phyloP scores from a whole-genome alignment of 208 protist genomes.

The Trypanosomatidae sp. region DNA sequence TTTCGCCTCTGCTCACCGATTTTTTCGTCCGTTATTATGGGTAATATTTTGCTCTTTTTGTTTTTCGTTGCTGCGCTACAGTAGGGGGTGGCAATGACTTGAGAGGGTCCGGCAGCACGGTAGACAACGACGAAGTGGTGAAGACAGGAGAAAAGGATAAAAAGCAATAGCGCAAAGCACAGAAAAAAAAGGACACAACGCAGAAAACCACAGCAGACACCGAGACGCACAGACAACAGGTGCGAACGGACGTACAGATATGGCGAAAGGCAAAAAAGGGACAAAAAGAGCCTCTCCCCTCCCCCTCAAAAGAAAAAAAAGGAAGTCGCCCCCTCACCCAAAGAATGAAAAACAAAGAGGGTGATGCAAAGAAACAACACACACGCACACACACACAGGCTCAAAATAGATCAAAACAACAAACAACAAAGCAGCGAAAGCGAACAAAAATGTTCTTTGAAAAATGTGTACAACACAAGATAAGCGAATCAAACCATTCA shows the following conservation, averaged over 20 bases:
- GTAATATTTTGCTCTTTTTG: neutral
- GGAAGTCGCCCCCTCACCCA: neutral
- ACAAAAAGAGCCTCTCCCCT: neutral
- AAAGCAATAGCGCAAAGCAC: neutral
- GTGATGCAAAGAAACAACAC: neutral
- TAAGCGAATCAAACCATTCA: neutral
- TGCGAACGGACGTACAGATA: neutral
- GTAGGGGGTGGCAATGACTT: neutral
- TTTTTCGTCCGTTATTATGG: neutral
- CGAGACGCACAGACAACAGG: neutral
- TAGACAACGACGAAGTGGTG: neutral
- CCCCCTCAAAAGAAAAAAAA: neutral
- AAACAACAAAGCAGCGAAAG: neutral
- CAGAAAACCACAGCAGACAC: neutral
- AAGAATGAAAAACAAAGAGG: neutral
- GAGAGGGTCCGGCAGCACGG: neutral
- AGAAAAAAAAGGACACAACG: neutral
- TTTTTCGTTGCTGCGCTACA: neutral
- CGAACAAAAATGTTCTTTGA: neutral
- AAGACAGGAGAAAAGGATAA: neutral
- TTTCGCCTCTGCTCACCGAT: neutral
- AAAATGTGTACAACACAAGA: neutral
- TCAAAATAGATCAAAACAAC: neutral
- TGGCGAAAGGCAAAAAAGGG: conserved; percentile 2
- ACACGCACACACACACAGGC: neutral